Percentiles rank a stretch among this genome's conserved stretches.
Evolutionary conservation across 345 rosid species (phyloP).

Genomic region (Aquilaria yunnanensis): DNA sequence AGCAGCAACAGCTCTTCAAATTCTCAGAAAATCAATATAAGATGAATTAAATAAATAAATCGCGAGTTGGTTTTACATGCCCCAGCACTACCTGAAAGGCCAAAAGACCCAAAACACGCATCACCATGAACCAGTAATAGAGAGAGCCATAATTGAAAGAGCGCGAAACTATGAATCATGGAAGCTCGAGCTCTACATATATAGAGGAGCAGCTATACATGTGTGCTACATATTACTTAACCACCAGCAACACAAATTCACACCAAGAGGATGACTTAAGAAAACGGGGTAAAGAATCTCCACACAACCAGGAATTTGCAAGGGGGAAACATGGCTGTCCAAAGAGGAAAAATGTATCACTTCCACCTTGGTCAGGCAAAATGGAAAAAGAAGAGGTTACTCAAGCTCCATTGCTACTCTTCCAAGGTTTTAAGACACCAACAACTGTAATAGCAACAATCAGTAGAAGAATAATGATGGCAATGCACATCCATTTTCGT

Average conservation of each 20-base stretch:
- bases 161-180: not conserved
- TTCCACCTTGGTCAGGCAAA: conserved; percentile 5
- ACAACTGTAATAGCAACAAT: conserved; percentile 36
- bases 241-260: conserved; percentile 6
- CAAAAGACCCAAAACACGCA: not conserved
- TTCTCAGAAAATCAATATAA: not conserved
- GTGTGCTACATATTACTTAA: not conserved
- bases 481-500: conserved; percentile 41
- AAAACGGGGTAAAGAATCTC: not conserved
- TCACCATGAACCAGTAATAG: not conserved
- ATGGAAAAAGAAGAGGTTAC: conserved; percentile 1
- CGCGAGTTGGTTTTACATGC: too few relatives aligned
- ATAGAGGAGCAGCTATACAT: not conserved
- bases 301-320: not conserved
- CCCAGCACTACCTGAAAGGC: too few relatives aligned
- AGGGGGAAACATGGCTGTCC: not conserved
- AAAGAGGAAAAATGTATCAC: not conserved
- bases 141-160: not conserved
- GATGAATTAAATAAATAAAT: not conserved
- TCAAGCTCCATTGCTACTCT: conserved; percentile 29
- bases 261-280: not conserved
- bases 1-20: too few relatives aligned
- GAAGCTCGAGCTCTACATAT: not conserved
- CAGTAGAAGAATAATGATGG: conserved; percentile 37
- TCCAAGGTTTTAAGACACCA: conserved; percentile 38